Conservation (phyloP, 2,329 filamentous ascomycete species). For the Myriosclerotinia scirpicola region DNA sequence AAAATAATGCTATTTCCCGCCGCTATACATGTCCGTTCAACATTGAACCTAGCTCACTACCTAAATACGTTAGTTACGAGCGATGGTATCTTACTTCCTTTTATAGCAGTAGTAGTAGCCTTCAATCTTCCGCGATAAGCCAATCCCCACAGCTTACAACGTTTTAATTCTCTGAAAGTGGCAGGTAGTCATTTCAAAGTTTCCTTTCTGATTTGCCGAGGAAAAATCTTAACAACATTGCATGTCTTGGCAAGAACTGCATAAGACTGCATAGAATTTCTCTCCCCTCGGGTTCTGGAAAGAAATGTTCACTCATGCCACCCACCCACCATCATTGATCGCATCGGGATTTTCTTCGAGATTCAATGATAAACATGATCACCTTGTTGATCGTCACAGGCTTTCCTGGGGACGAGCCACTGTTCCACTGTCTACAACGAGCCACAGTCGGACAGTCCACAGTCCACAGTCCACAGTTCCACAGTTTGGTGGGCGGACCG, state of each 20-base stretch:
- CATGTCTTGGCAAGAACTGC: slow-evolving; percentile 3
- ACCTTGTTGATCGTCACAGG: slow-evolving; percentile 12
- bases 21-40: background rate
- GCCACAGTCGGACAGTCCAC: slow-evolving; percentile 8
- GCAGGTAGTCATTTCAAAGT: slow-evolving; percentile 1
- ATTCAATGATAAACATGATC: background rate
- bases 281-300: background rate
- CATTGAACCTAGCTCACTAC: background rate
- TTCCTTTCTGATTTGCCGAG: background rate
- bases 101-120: background rate
- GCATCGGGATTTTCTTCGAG: background rate
- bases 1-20: background rate
- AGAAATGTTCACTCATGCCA: background rate
- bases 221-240: slow-evolving; percentile 1
- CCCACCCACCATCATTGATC: too few species aligned
- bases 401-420: slow-evolving; percentile 3
- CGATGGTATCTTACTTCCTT: background rate
- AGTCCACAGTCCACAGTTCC: background rate
- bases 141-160: background rate
- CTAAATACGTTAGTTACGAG: slow-evolving; percentile 2
- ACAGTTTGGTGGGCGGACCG: slow-evolving; percentile 7
- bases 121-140: slow-evolving; percentile 9
- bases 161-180: slow-evolving; percentile 15
- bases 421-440: slow-evolving; percentile 10
- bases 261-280: background rate